Evolutionary conservation across 1,139 yeast genomes (phyloP), one percentile per base, ranked within the genome.

Genomic region (Pichiaceae sp.): DNA sequence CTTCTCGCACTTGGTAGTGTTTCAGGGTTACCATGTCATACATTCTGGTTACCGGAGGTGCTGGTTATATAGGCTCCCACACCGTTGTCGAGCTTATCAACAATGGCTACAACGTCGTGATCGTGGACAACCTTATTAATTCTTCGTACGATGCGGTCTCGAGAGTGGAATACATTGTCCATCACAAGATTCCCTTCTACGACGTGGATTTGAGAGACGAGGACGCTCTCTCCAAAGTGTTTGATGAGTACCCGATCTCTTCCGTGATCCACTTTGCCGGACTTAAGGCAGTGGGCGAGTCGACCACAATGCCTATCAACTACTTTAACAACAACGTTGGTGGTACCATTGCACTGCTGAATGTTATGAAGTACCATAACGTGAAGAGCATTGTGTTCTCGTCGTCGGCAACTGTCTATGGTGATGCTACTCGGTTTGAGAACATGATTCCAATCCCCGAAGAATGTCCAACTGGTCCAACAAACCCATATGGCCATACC

Each of bases 401-500:
- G 5, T 31, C 33, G 6, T 31, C 33, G 20, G 33, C 33, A 8
- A 31, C 33, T n/a, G 33, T 31, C 19, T 31, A 31, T 23, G 33
- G 33, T 15, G 33, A 31, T 31, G 33, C 33, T n/a, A 31, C 33
- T 17, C 14, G 33, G 12, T 31, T 31, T 15, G 26, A 31, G 18
- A 24, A 31, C 18, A 31, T 31, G 33, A 31, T 31, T n/a, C 33
- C 33, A 17, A 31, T 31, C 17, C 33, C 33, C 4, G 33, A 31
- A 14, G 26, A 31, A 12, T 31, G 33, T 31, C 33, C 33, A 31
- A 20, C 28, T 9, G 33, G 33, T 20, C 33, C 33, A n/a, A 31
- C 33, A 15, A 31, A 31, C 15, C 33, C 33, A 12, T 31, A 31
- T 15, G 33, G 33, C 4, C 26, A 31, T 16, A 31, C 33, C 14